These are phyloP conservation scores for Reticulascus tulasneorum DNA, from an alignment of 2,329 filamentous ascomycete species.

Conservation along the genomic window DNA sequence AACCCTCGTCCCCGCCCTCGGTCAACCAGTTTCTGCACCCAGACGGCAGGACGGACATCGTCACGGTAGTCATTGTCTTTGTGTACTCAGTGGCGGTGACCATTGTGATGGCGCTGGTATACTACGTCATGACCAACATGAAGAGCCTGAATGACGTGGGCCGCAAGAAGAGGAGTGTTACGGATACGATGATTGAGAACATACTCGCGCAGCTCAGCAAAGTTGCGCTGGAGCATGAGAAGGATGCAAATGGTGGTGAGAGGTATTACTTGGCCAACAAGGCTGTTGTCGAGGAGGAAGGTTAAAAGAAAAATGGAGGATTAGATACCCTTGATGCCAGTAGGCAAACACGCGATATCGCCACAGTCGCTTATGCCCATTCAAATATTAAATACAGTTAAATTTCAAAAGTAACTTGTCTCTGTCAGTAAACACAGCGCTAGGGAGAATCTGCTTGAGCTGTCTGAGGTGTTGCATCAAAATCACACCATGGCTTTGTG, in stretches of 20 bases:
- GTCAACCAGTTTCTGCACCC: constrained; percentile 28
- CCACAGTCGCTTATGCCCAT: too few species aligned
- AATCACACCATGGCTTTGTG: too few species aligned
- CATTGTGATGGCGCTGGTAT: constrained; percentile 62
- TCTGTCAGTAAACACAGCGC: too few species aligned
- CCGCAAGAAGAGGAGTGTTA: constrained; percentile 51
- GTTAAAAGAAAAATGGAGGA: constrained; percentile 5
- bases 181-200: constrained; percentile 17
- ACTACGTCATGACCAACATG: constrained; percentile 58
- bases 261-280: constrained; percentile 15
- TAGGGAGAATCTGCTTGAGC: too few species aligned
- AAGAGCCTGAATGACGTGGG: constrained; percentile 58
- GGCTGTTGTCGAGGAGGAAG: constrained; percentile 15
- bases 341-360: too few species aligned
- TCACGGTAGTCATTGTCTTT: constrained; percentile 64
- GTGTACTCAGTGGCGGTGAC: constrained; percentile 63
- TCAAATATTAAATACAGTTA: too few species aligned
- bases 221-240: constrained; percentile 57
- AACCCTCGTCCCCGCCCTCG: constrained; percentile 24
- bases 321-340: too few species aligned
- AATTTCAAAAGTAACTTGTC: too few species aligned
- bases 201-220: constrained; percentile 59
- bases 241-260: constrained; percentile 36
- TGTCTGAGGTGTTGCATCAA: too few species aligned
- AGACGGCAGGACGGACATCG: constrained; percentile 43